Base-by-base conservation (phyloP, 2,329 filamentous ascomycete species). In the Talaromyces sp. region DNA sequence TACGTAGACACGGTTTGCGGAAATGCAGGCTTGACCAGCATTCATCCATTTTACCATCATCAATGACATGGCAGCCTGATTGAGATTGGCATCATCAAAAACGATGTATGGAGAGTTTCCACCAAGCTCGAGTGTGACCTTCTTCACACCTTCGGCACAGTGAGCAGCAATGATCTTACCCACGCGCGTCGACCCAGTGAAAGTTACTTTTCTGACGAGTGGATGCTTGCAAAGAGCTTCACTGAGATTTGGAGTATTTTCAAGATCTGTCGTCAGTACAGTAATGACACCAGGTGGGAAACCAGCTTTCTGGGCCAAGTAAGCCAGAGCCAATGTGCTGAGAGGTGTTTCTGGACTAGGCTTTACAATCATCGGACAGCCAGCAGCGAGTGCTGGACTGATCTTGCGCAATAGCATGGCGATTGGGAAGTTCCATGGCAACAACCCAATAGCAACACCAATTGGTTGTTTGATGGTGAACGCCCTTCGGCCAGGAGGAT, bases 361-460 rank as follows among this genome's bases (percentile, higher is more conserved):
- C 59, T 78, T 78, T 42, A 73, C 68, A 18, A 78, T 73, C 31
- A 76, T 72, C 0, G 75, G 75, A 62, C 75, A 77, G 6, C 76
- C 76, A 3, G 75, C 75, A 3, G 75, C 76, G 16, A 78, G 68
- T 1, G 76, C 75, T 23, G 73, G 69, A 12, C 67, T 72, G 11
- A 70, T 69, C 55, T 76, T 76, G 9, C 74, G 67, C 35, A 73
- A 68, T 67, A 91, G 86, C 88, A 91, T 91, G 57, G 88, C 88
- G 2, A 88, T 86, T 12, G 89, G 89, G 71, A 96, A 96, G 78
- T 96, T 96, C 92, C 91, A 95, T 75, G 92, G 92, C 9, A 91
- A 92, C 66, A 96, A 91, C 58, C 95, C 79, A 2, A 88, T 91
- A 70, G 88, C 91, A 14, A 96, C 91, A 60, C 91, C 92, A 16